Evolutionary conservation across 768 basidiomycete genomes (phyloP).

Genomic region (Rhodosporidiobolus sp.): DNA sequence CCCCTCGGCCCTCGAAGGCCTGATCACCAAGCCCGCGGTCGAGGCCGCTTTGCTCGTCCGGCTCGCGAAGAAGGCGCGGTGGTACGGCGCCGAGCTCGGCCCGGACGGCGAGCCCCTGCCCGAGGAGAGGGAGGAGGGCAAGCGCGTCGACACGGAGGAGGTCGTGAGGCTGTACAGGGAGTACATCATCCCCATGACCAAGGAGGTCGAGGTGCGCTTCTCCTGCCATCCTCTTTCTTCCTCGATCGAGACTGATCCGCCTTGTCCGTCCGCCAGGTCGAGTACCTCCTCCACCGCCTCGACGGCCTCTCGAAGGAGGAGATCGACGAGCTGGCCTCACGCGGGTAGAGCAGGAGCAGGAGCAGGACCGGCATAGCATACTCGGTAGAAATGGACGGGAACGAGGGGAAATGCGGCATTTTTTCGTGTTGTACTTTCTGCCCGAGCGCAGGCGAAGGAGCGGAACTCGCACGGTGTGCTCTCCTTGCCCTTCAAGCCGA

Average conservation of each 20-base stretch:
- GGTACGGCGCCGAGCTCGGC: constrained; percentile 78
- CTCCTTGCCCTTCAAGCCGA: too few species aligned
- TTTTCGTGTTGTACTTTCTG: too few species aligned
- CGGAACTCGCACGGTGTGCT: too few species aligned
- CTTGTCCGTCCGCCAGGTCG: constrained; percentile 61
- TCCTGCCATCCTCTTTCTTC: background rate
- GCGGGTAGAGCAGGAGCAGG: background rate
- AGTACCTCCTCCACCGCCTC: constrained; percentile 86
- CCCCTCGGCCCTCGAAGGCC: constrained; percentile 65
- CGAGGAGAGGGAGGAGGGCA: constrained; percentile 46
- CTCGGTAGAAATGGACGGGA: too few species aligned
- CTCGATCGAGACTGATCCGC: constrained; percentile 6
- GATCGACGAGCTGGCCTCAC: constrained; percentile 55
- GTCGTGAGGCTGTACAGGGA: constrained; percentile 91
- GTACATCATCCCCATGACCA: constrained; percentile 94
- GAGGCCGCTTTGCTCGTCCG: constrained; percentile 78
- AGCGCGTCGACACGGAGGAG: constrained; percentile 75
- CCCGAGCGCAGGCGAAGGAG: too few species aligned
- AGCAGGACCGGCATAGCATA: too few species aligned
- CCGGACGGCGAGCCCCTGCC: constrained; percentile 58
- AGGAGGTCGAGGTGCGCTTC: constrained; percentile 84
- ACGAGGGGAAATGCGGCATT: too few species aligned
- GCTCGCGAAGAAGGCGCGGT: constrained; percentile 73
- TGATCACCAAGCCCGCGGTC: constrained; percentile 98
- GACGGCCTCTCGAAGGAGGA: constrained; percentile 79